A percentile compares a stretch with the other conserved stretches of the same genome.
These are phyloP conservation scores for Psilocybe sp. DNA, from an alignment of 768 basidiomycete genomes.

Conservation along the genomic window DNA sequence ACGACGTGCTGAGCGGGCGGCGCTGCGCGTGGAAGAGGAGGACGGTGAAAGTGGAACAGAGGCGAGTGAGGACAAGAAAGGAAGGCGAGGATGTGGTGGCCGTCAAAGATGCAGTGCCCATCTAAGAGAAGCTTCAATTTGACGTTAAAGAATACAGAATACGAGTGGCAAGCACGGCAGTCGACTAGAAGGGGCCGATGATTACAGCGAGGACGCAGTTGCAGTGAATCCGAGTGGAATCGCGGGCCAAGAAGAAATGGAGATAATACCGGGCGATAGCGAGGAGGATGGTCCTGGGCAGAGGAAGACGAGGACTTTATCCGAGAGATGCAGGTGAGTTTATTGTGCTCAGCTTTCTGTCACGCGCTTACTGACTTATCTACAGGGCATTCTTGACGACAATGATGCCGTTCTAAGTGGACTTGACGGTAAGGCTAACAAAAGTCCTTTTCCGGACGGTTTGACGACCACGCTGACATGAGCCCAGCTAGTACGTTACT, in stretches of 20 bases:
- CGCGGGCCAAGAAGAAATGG: conserved; percentile 20
- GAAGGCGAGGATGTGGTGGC: conserved; percentile 36
- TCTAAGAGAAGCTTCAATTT: conserved; percentile 28
- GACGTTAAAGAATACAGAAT: no score
- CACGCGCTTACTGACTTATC: not conserved
- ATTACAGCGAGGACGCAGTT: conserved; percentile 37
- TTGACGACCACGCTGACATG: conserved; percentile 29
- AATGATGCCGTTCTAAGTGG: conserved; percentile 47
- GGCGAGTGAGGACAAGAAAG: conserved; percentile 27
- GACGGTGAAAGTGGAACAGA: conserved; percentile 30
- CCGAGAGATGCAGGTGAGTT: conserved; percentile 49
- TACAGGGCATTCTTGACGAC: conserved; percentile 60
- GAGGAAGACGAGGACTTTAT: conserved; percentile 61
- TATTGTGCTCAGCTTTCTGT: not conserved
- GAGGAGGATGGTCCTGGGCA: conserved; percentile 38
- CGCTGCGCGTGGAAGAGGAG: conserved; percentile 49
- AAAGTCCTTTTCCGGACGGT: conserved; percentile 59
- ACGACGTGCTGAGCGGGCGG: conserved; percentile 59
- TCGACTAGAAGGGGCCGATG: conserved; percentile 32
- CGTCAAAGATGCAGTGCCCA: conserved; percentile 44
- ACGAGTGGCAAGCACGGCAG: no score
- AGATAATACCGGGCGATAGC: conserved; percentile 23
- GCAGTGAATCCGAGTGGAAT: conserved; percentile 32
- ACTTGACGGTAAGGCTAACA: conserved; percentile 43
- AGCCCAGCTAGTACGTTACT: conserved; percentile 50